phyloP scores from a whole-genome alignment of 768 basidiomycete genomes.

The Cystobasidium onofrii region DNA sequence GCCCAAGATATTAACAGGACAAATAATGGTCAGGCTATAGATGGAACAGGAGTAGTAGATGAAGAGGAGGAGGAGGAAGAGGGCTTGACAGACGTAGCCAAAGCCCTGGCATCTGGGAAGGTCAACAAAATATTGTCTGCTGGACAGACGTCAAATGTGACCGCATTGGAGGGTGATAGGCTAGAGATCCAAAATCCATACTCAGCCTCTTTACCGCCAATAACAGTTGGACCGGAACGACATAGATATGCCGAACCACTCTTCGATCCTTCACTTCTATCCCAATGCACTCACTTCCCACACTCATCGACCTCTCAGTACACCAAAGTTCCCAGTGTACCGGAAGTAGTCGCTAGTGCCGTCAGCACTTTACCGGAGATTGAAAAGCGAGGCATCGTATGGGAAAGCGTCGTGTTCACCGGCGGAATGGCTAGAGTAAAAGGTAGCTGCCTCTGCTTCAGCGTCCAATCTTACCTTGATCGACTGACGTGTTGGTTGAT shows the following conservation, averaged over 20 bases:
- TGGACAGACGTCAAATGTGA: constrained; percentile 53
- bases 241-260: constrained; percentile 87
- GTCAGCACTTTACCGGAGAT: constrained; percentile 57
- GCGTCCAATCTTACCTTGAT: too few relatives aligned
- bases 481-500: constrained; percentile 30
- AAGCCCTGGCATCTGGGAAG: constrained; percentile 82
- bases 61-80: constrained; percentile 58
- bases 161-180: constrained; percentile 62
- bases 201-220: constrained; percentile 48
- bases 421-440: constrained; percentile 67
- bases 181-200: constrained; percentile 74
- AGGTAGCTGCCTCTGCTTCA: constrained; percentile 48
- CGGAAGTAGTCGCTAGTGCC: constrained; percentile 60
- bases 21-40: constrained; percentile 25
- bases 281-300: not conserved
- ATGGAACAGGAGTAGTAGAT: constrained; percentile 40
- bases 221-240: constrained; percentile 76
- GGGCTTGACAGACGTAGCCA: constrained; percentile 80
- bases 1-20: not conserved
- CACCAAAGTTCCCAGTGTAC: constrained; percentile 49
- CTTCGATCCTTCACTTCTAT: constrained; percentile 62
- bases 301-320: not conserved
- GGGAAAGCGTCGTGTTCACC: constrained; percentile 71
- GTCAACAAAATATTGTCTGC: constrained; percentile 77
- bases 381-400: constrained; percentile 62